Base-by-base conservation (phyloP, 2,329 filamentous ascomycete genomes). In the Ophiostoma himal-ulmi region DNA sequence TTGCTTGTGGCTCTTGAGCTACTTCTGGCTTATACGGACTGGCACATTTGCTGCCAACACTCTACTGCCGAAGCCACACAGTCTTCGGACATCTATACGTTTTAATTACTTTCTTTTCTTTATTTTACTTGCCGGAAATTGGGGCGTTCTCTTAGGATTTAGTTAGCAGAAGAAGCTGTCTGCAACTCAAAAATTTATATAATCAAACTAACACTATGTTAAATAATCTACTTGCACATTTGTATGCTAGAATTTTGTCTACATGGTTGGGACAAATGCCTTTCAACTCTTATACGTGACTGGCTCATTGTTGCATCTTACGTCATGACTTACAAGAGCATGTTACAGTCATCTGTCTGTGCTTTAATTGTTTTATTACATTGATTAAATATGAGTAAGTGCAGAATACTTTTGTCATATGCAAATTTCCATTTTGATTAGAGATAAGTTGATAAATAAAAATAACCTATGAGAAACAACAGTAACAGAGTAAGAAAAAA, bases 121-220 rank as follows among this genome's bases (percentile, higher is more conserved):
- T 17, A 14, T 54, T 22, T 34, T 37, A 39, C 39, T 66, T 54
- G 48, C 57, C 36, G 69, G 65, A 70, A 52, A 39, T 70, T 67
- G 69, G 69, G 65, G 69, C 67, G 67, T 70, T 70, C 2, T 67
- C 22, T 64, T 44, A 41, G 65, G 69, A 64, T 67, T 30, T 34
- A 22, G 65, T 30, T 67, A 39, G 69, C 69, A 68, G 69, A 13
- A 26, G n/a, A 36, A 34, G 57, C 57, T 57, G 26, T 36, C 57
- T 62, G 57, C 57, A 62, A 34, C 57, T 62, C 4, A 48, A 17
- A 62, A 17, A 57, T 60, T 17, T 14, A 54, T 5, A 62, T 17
- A 34, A 34, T 60, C 1, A 34, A 17, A 36, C n/a, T 20, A 62
- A 34, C 30, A n/a, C 17, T 48, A 2, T 57, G n/a, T 30, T 30